These are phyloP conservation scores for Saccharomycopsis microspora DNA, from an alignment of 805 yeast genomes.

Conservation along the genomic window DNA sequence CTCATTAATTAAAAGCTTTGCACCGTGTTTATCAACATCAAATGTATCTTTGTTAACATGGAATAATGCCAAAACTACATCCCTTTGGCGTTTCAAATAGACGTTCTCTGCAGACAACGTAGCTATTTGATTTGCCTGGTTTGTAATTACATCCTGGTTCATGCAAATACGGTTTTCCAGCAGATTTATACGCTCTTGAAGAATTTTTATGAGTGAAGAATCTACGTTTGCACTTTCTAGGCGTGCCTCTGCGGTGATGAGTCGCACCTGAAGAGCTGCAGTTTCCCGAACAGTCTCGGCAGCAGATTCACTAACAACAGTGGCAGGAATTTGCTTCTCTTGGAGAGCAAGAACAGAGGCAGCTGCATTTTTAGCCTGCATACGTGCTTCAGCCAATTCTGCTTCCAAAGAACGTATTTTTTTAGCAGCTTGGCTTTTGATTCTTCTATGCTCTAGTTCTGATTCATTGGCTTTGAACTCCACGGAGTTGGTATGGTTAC, in stretches of 20 bases:
- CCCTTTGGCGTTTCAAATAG: constrained; percentile 27
- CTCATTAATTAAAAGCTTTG: constrained; percentile 22
- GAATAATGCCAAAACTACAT: background rate
- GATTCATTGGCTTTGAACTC: too few relatives aligned
- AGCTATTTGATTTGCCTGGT: constrained; percentile 21
- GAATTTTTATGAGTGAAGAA: constrained; percentile 33
- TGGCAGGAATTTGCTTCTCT: too few relatives aligned
- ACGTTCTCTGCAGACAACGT: constrained; percentile 40
- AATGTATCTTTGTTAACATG: background rate
- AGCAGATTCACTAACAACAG: too few relatives aligned
- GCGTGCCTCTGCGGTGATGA: constrained; percentile 20
- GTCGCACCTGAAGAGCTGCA: constrained; percentile 16
- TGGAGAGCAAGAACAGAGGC: too few relatives aligned
- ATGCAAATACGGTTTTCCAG: constrained; percentile 19
- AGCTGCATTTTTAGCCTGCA: too few relatives aligned
- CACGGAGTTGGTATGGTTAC: too few relatives aligned
- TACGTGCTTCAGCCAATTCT: too few relatives aligned
- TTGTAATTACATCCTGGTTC: background rate
- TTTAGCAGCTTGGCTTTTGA: too few relatives aligned
- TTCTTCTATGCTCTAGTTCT: too few relatives aligned
- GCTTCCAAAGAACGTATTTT: too few relatives aligned
- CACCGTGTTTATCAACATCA: constrained; percentile 26
- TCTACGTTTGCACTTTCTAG: constrained; percentile 22
- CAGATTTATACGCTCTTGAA: constrained; percentile 42
- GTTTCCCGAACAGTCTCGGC: background rate